Percentiles rank a stretch among this genome's conserved stretches.
These are phyloP conservation scores for Pistacia integerrima DNA, from an alignment of 345 rosid genomes.

Conservation along the genomic window DNA sequence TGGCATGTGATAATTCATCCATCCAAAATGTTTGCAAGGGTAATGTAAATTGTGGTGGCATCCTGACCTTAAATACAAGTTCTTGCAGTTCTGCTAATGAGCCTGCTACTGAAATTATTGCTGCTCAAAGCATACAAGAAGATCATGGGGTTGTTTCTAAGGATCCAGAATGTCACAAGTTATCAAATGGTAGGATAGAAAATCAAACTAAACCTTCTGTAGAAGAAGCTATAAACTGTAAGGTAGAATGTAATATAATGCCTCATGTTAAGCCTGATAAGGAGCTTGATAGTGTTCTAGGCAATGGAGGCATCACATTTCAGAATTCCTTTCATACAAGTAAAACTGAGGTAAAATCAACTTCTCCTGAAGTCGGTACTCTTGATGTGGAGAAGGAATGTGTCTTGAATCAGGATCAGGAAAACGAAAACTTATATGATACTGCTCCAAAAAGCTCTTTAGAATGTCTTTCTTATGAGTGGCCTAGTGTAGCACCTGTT, in stretches of 20 bases:
- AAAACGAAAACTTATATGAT: constrained; percentile 36
- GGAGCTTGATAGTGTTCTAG: constrained; percentile 29
- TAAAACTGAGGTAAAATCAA: constrained; percentile 34
- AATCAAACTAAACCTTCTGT: constrained; percentile 28
- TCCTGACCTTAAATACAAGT: constrained; percentile 26
- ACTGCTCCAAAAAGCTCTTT: constrained; percentile 43
- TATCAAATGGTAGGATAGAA: constrained; percentile 26
- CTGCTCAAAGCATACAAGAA: constrained; percentile 32
- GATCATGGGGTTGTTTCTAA: constrained; percentile 31
- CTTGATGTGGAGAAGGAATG: constrained; percentile 44
- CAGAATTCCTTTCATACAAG: constrained; percentile 31
- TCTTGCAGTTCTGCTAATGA: constrained; percentile 38
- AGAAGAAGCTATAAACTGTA: constrained; percentile 27
- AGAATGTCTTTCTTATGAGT: constrained; percentile 74
- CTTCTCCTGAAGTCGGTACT: constrained; percentile 27
- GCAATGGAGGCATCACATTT: constrained; percentile 34
- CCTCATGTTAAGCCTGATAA: constrained; percentile 29
- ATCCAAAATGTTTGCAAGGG: constrained; percentile 21
- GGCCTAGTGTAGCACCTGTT: constrained; percentile 78
- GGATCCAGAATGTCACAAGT: constrained; percentile 22
- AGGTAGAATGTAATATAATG: constrained; percentile 31
- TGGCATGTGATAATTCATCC: constrained; percentile 32
- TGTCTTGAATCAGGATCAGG: constrained; percentile 34
- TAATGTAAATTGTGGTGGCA: constrained; percentile 18
- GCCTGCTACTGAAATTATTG: constrained; percentile 34